These are phyloP conservation scores for Eucalyptus regnans DNA, from an alignment of 345 rosid species.

Conservation along the genomic window DNA sequence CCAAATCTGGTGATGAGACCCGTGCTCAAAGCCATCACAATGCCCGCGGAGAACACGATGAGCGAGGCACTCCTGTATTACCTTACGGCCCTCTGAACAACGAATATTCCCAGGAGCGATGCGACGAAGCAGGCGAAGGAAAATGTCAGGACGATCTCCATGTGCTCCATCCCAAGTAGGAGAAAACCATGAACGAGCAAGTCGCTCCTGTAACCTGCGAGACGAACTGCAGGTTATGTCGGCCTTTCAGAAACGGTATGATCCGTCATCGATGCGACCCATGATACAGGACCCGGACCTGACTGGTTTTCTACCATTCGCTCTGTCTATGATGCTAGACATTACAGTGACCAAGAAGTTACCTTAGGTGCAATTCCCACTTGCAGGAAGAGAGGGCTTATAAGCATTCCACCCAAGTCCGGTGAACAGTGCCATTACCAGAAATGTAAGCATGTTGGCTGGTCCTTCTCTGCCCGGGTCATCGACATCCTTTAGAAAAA, in stretches of 20 bases:
- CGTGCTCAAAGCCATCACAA: conserved; percentile 61
- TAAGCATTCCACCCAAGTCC: conserved; percentile 84
- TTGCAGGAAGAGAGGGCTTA: conserved; percentile 82
- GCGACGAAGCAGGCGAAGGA: conserved; percentile 50
- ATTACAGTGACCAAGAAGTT: neutral
- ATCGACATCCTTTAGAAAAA: conserved; percentile 17
- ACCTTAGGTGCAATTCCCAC: conserved; percentile 75
- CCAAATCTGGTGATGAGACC: conserved; percentile 61
- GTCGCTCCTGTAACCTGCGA: conserved; percentile 74
- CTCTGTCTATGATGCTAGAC: neutral
- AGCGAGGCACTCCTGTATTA: conserved; percentile 59
- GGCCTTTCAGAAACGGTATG: neutral
- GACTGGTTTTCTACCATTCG: neutral
- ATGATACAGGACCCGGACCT: neutral
- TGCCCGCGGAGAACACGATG: conserved; percentile 59
- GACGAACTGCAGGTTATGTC: neutral
- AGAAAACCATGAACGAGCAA: conserved; percentile 63
- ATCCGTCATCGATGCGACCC: neutral
- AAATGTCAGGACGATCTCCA: conserved; percentile 25
- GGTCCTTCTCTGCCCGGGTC: conserved; percentile 2
- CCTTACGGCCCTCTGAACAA: conserved; percentile 43
- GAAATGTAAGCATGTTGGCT: conserved; percentile 36
- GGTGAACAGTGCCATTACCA: conserved; percentile 63
- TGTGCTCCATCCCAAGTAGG: conserved; percentile 60
- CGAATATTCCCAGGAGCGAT: conserved; percentile 46